These are phyloP conservation scores for Zoysia pacifica DNA, from an alignment of 176 grass and related monocot species.

Conservation along the genomic window DNA sequence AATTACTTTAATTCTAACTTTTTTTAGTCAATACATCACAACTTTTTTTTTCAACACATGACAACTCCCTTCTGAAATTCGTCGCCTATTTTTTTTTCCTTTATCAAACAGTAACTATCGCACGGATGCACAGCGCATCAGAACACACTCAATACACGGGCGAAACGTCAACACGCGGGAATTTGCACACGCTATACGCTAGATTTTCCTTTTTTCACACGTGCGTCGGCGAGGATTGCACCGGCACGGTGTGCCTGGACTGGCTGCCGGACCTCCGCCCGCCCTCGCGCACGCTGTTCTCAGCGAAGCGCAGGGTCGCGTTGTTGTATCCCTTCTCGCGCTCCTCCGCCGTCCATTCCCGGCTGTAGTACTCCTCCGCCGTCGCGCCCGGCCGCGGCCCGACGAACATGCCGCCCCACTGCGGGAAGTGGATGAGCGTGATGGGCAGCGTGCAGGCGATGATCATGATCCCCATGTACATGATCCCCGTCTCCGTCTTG, in stretches of 20 bases:
- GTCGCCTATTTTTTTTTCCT: not conserved
- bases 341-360: slow-evolving; percentile 51
- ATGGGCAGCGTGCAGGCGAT: slow-evolving; percentile 75
- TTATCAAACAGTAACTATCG: not conserved
- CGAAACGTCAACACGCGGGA: not conserved
- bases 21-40: no score
- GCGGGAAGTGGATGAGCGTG: slow-evolving; percentile 74
- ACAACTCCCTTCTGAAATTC: not conserved
- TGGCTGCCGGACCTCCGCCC: slow-evolving; percentile 21
- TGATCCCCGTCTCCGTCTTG: slow-evolving; percentile 79
- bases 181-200: not conserved
- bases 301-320: slow-evolving; percentile 57
- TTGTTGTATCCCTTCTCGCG: slow-evolving; percentile 45
- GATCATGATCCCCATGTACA: slow-evolving; percentile 94
- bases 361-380: slow-evolving; percentile 67
- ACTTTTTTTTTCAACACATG: no score
- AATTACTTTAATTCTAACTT: no score
- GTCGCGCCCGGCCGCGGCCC: slow-evolving; percentile 46
- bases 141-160: not conserved
- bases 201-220: slow-evolving; percentile 20
- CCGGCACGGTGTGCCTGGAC: slow-evolving; percentile 62
- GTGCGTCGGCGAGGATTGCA: slow-evolving; percentile 39
- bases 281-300: slow-evolving; percentile 75
- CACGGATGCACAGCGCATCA: not conserved
- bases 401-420: slow-evolving; percentile 68